Evolutionary conservation across 768 basidiomycete genomes (phyloP).

Genomic region (Phylloporus arenicola): DNA sequence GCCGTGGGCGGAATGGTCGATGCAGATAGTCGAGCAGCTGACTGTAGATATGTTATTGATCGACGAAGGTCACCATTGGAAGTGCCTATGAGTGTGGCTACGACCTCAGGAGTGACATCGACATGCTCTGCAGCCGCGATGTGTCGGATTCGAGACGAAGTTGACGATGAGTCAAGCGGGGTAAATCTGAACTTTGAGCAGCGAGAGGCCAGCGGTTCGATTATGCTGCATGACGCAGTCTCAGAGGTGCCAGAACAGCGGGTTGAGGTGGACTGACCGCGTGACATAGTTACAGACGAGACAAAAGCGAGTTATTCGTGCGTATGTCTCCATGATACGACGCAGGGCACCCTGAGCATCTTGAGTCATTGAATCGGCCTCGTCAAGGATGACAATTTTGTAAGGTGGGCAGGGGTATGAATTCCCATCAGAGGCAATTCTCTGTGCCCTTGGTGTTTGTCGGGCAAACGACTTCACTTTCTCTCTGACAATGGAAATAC

Average conservation of each 20-base stretch:
- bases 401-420: constrained; percentile 95
- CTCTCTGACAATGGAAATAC: constrained; percentile 93
- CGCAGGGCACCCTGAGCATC: constrained; percentile 96
- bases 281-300: constrained; percentile 99
- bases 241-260: background rate
- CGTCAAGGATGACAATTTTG: constrained; percentile 98
- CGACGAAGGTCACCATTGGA: constrained; percentile 93
- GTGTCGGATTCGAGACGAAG: constrained; percentile 66
- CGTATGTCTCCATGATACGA: constrained; percentile 99
- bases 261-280: constrained; percentile 50
- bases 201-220: constrained; percentile 96
- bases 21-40: constrained; percentile 81
- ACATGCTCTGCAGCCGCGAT: constrained; percentile 79
- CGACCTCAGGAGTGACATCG: constrained; percentile 48
- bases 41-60: constrained; percentile 96
- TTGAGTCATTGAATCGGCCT: constrained; percentile 99
- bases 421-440: constrained; percentile 67
- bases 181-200: constrained; percentile 99
- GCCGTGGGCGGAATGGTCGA: constrained; percentile 66
- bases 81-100: constrained; percentile 67
- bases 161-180: constrained; percentile 76
- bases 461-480: constrained; percentile 98
- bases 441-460: constrained; percentile 80
- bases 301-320: constrained; percentile 94
- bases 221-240: constrained; percentile 58